Conservation (phyloP, 2,329 filamentous ascomycete genomes). For the Aureobasidium sp. region DNA sequence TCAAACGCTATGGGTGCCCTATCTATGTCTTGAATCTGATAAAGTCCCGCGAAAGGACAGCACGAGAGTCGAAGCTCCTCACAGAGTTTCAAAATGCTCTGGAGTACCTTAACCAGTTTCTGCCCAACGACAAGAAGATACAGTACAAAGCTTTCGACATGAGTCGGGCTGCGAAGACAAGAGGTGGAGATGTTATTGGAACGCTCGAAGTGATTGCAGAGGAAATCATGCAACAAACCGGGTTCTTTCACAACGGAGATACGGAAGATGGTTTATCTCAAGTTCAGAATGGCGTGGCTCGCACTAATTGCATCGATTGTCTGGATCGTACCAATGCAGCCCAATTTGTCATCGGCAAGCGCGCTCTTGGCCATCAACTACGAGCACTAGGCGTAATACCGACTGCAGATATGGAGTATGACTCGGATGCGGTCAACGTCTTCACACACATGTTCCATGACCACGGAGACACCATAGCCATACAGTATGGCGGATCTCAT, state of each 20-base stretch:
- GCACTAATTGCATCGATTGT: constrained; percentile 98
- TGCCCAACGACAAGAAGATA: constrained; percentile 77
- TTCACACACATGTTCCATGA: constrained; percentile 97
- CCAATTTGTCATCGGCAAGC: constrained; percentile 95
- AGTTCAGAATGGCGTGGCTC: constrained; percentile 84
- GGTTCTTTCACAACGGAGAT: constrained; percentile 92
- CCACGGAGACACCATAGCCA: constrained; percentile 93
- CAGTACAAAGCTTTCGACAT: constrained; percentile 97
- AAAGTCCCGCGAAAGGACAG: constrained; percentile 74
- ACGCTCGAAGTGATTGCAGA: constrained; percentile 86
- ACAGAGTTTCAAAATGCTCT: constrained; percentile 82
- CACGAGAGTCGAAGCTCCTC: constrained; percentile 84
- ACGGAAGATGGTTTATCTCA: constrained; percentile 56
- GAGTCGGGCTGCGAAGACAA: constrained; percentile 85
- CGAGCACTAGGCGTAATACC: constrained; percentile 84
- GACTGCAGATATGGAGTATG: constrained; percentile 74
- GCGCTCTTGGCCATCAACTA: constrained; percentile 84
- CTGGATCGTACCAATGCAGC: constrained; percentile 95
- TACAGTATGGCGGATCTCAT: constrained; percentile 95
- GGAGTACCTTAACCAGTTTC: constrained; percentile 87
- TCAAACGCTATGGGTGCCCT: constrained; percentile 85
- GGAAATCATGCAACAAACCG: constrained; percentile 74
- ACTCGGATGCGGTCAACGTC: constrained; percentile 90
- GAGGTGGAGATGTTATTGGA: constrained; percentile 88
- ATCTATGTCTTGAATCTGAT: constrained; percentile 89